Base-by-base conservation (phyloP, 805 yeast species). In the Cyberlindnera japonica region DNA sequence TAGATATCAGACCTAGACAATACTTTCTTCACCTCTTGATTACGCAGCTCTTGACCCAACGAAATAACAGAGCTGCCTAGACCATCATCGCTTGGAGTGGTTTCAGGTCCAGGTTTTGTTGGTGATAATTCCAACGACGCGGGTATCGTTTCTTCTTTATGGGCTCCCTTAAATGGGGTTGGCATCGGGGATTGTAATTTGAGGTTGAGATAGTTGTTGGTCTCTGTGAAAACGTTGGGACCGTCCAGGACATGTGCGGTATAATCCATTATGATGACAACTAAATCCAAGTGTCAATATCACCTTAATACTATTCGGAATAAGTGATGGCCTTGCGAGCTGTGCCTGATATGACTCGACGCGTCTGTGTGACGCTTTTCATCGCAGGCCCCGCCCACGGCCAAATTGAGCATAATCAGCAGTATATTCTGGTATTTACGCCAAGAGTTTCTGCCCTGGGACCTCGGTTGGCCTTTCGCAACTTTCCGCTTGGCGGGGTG, bases 1-100 rank as follows among this genome's bases (percentile, higher is more conserved):
- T 79, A 62, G 6, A 81, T 64, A 34, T 74, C 79, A 26, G 54
- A 40, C 23, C 42, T 50, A 34, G 45, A 38, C 10, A 47, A 32
- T 15, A 38, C 40, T 13, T n/a, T 32, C 25, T 32, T 41, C 16
- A 40, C 16, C 5, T 41, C 44, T 22, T 33, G 31, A n/a, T 47
- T 44, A 3, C 34, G 38, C 2, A 43, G 40, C 22, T 46, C 47
- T 14, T 43, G 41, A 10, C 43, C 31, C 7, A 46, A 35, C 14
- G 49, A 37, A 7, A 39, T 28, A 21, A 35, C 40, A 13, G 46
- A 43, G 33, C 6, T 27, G 18, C 38, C 43, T n/a, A 43, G 33
- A 3, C 23, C 29, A n/a, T 19, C 20, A 17, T 35, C 30, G 18
- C 20, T 13, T 16, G 41, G 41, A 12, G 39, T 22, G 29, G 25